Conservation (phyloP, 306 rosid species). For the Urtica urens region DNA sequence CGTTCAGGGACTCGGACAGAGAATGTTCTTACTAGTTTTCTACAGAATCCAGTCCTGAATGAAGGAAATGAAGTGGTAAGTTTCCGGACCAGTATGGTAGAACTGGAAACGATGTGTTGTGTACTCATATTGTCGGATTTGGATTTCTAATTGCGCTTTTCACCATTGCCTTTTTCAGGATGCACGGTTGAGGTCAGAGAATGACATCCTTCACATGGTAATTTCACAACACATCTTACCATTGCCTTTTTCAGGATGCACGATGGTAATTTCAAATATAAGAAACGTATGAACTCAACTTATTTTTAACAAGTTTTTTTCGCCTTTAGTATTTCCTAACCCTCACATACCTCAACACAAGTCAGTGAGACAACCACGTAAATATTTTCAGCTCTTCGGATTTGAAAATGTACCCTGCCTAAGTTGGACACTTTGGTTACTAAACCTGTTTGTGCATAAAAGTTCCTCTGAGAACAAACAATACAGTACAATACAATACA, state of each 20-base stretch:
- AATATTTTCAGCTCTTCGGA: too few species aligned
- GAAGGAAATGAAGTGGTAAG: conserved; percentile 53
- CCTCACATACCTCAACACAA: too few species aligned
- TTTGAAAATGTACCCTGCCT: too few species aligned
- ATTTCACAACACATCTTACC: conserved; percentile 3
- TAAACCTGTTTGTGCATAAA: too few species aligned
- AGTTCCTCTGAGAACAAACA: too few species aligned
- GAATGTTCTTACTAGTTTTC: conserved; percentile 58
- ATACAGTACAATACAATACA: too few species aligned
- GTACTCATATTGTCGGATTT: not conserved
- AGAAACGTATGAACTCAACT: too few species aligned
- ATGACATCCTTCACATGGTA: conserved; percentile 72
- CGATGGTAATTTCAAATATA: too few species aligned
- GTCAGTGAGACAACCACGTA: too few species aligned
- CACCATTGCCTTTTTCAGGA: conserved; percentile 31
- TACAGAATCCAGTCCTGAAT: conserved; percentile 65
- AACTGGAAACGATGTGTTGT: not conserved
- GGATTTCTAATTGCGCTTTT: not conserved
- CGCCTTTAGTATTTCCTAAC: too few species aligned
- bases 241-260: conserved; percentile 41
- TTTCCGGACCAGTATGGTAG: not conserved
- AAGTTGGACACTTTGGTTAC: too few species aligned
- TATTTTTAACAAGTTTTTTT: too few species aligned
- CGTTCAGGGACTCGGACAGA: conserved; percentile 56
- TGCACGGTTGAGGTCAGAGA: conserved; percentile 51